Evolutionary conservation across 2,329 filamentous ascomycete genomes (phyloP).

Genomic region (Hypoxylon sp.): DNA sequence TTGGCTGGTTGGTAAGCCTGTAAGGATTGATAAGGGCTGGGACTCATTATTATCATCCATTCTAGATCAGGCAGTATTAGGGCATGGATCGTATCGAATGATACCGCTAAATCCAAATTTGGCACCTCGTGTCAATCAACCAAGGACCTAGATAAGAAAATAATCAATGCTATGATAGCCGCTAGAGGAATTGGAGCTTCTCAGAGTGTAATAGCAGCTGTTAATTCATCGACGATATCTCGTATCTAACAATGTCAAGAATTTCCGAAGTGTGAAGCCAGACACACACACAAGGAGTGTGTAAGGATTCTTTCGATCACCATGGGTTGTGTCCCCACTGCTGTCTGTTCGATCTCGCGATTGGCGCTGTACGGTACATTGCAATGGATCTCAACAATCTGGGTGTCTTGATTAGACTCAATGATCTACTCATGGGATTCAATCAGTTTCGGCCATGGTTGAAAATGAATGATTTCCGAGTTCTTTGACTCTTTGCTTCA

Average conservation of each 20-base stretch:
- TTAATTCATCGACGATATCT: constrained; percentile 21
- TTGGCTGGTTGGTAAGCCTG: constrained; percentile 6
- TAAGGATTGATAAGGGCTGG: constrained; percentile 26
- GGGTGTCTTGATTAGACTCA: constrained; percentile 21
- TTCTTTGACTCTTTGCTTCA: not conserved
- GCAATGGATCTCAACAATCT: constrained; percentile 34
- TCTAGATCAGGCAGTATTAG: constrained; percentile 36
- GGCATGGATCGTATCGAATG: constrained; percentile 32
- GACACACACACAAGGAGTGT: not conserved
- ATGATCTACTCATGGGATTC: constrained; percentile 22
- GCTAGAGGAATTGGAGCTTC: constrained; percentile 4
- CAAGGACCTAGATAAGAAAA: constrained; percentile 27
- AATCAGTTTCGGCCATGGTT: not conserved
- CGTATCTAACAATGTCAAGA: constrained; percentile 27
- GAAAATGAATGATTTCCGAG: not conserved
- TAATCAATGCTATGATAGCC: constrained; percentile 17
- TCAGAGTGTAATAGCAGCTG: constrained; percentile 8
- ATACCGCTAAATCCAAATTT: constrained; percentile 30
- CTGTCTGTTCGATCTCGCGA: constrained; percentile 9
- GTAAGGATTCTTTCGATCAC: constrained; percentile 23
- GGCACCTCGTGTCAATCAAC: constrained; percentile 30
- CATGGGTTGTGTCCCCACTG: constrained; percentile 23
- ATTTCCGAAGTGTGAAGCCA: not conserved
- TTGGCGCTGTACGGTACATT: constrained; percentile 6
- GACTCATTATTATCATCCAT: constrained; percentile 17